These are phyloP conservation scores for Cruciata laevipes DNA, from an alignment of 257 asterid species.

Conservation along the genomic window DNA sequence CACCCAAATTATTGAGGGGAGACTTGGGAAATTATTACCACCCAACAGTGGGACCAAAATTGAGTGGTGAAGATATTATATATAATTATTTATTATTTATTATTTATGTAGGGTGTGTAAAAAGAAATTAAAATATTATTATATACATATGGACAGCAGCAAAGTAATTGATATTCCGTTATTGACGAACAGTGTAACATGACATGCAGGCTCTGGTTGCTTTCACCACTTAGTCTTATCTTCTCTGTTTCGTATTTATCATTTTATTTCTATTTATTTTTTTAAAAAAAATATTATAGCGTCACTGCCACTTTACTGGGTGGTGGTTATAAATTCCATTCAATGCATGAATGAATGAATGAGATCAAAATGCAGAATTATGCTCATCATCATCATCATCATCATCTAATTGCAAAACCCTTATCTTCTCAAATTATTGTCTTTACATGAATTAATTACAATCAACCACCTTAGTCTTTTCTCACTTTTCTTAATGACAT, in stretches of 20 bases:
- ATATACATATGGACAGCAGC: neutral
- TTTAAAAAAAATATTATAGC: neutral
- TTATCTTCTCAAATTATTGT: neutral
- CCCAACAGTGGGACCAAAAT: neutral
- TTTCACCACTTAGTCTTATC: neutral
- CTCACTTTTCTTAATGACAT: neutral
- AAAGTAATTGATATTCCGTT: neutral
- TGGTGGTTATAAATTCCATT: neutral
- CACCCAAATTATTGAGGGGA: conserved; percentile 1
- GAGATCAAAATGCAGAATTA: neutral
- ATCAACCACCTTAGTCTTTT: neutral
- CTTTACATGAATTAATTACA: neutral
- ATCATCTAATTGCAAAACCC: neutral
- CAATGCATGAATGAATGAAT: neutral
- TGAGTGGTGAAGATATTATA: neutral
- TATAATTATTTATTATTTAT: no score
- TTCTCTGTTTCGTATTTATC: neutral
- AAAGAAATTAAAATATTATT: neutral
- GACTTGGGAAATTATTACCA: neutral
- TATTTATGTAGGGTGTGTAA: neutral
- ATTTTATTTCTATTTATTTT: no score
- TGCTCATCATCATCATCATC: neutral
- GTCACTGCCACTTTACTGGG: neutral
- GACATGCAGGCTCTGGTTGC: neutral
- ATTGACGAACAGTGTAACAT: neutral